Base-by-base conservation (phyloP, 495 filamentous ascomycete species). In the Daldinia concentrica region DNA sequence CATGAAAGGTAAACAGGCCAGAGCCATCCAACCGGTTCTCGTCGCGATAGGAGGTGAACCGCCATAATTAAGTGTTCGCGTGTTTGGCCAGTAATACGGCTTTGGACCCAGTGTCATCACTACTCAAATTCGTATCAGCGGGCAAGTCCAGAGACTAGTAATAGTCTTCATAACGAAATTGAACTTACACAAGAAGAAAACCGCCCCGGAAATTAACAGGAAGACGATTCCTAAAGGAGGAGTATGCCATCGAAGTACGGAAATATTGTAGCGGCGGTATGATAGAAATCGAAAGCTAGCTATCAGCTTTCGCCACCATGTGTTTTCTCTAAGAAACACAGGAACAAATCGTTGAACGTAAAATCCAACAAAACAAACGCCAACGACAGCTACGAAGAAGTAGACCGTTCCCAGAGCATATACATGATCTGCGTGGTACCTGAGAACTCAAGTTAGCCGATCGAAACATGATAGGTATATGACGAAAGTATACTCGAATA, bases 31-130 rank as follows among this genome's bases (percentile, higher is more conserved):
- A 8, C 86, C 87, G 0, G 82, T 66, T 17, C 87, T 72, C 0
- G 85, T 85, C 4, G 85, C 84, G 30, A 87, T 78, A 3, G 87
- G 85, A 11, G 87, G 86, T 1, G 80, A 82, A 22, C 75, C 74
- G 7, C 85, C 86, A 58, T 81, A 87, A 39, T 74, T 80, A 22
- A 82, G 41, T 1, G 73, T 78, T 32, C 64, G 73, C 4, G 77
- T 81, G 41, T 84, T 85, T 2, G 86, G 82, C 85, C 86, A 89
- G 75, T 89, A 89, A 62, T 88, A 88, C 0, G 87, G 86, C 56
- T 80, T 68, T 2, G 86, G 83, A 19, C 78, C 80, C 8, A 88
- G 77, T 0, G 78, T 82, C 84, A 87, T 82, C 27, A 76, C 80
- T 85, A 72, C 63, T 37, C 29, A 41, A 59, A 32, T 15, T 34